Evolutionary conservation across 2,329 filamentous ascomycete genomes (phyloP).

Genomic region (Colletotrichum sp.): DNA sequence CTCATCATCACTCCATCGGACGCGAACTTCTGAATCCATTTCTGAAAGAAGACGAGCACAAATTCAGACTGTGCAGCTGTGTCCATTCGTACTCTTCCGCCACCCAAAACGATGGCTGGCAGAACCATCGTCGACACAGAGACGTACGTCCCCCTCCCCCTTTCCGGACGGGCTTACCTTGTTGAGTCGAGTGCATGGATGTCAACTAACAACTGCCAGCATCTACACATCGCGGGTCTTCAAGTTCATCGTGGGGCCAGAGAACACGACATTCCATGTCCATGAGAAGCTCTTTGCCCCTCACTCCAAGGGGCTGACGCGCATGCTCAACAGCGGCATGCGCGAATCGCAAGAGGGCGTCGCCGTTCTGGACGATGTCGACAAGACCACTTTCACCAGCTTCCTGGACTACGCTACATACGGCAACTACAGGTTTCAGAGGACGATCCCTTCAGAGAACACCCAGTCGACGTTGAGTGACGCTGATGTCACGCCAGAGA

Average conservation of each 20-base stretch:
- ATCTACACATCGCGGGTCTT: not conserved
- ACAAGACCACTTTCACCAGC: not conserved
- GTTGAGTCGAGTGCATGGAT: not conserved
- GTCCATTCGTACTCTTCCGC: fast-evolving
- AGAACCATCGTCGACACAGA: not conserved
- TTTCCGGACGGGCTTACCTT: not conserved
- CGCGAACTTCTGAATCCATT: not conserved
- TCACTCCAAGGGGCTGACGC: not conserved
- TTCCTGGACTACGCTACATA: not conserved
- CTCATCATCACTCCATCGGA: not conserved
- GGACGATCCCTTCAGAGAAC: not conserved
- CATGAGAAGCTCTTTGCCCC: not conserved
- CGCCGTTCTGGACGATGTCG: not conserved
- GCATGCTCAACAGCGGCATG: not conserved
- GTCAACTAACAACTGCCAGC: not conserved
- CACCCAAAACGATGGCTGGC: not conserved
- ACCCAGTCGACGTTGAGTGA: not conserved
- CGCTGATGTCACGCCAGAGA: not conserved
- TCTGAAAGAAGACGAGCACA: not conserved
- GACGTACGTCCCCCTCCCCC: not conserved
- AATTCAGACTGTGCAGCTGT: not conserved
- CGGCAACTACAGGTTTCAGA: not conserved
- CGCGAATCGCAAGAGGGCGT: not conserved
- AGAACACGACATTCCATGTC: not conserved
- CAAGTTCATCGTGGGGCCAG: not conserved